Evolutionary conservation across 805 yeast genomes (phyloP).

Genomic region (Zygosaccharomyces bisporus): DNA sequence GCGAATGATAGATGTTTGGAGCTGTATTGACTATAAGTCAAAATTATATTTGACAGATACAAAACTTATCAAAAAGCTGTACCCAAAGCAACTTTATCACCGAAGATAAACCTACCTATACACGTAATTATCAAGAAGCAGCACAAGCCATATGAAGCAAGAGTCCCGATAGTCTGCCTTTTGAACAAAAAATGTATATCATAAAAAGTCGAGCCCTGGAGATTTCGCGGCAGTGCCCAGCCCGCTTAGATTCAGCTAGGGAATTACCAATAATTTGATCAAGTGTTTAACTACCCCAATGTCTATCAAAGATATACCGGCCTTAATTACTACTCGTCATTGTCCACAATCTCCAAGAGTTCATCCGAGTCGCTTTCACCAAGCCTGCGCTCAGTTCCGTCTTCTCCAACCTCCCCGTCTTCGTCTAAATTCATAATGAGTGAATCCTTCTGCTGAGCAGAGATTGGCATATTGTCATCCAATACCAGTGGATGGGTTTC

Average conservation of each 20-base stretch:
- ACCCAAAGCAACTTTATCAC: no score
- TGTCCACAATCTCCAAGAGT: conserved; percentile 17
- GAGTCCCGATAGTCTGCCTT: no score
- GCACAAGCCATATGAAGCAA: no score
- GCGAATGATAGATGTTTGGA: no score
- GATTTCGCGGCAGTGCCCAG: no score
- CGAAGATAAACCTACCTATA: no score
- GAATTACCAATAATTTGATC: not conserved
- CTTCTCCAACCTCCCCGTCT: conserved; percentile 9
- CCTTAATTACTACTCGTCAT: conserved; percentile 3
- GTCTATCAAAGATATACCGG: not conserved
- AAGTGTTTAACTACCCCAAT: not conserved
- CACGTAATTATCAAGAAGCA: no score
- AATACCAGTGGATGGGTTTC: conserved; percentile 32
- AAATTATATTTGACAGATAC: no score
- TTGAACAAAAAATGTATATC: no score
- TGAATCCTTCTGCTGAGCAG: conserved; percentile 13
- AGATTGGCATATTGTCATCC: conserved; percentile 24
- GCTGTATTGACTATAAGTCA: no score
- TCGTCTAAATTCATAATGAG: conserved; percentile 29
- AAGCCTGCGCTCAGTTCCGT: not conserved
- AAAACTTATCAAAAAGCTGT: no score
- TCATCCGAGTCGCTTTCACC: conserved; percentile 18
- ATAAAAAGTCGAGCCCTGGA: no score
- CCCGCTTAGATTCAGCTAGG: not conserved